A percentile compares a stretch with the other conserved stretches of the same genome.
These are phyloP conservation scores for Didymella segeticola DNA, from an alignment of 2,329 filamentous ascomycete genomes.

Conservation along the genomic window DNA sequence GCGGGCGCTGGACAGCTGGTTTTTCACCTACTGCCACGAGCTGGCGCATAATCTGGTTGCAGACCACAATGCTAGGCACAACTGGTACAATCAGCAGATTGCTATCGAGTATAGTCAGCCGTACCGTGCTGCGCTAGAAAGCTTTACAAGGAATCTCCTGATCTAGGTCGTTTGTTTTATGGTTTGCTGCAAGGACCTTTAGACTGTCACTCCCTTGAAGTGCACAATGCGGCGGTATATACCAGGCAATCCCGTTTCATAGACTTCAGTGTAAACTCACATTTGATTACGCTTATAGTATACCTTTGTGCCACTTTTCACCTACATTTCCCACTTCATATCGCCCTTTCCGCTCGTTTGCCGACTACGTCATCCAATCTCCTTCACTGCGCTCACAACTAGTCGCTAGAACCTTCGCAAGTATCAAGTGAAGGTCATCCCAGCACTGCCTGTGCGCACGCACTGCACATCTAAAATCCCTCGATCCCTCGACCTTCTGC, in stretches of 20 bases:
- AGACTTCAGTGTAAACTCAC: neutral
- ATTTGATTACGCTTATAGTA: neutral
- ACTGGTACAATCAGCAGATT: conserved; percentile 49
- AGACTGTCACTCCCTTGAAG: neutral
- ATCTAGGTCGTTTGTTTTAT: conserved; percentile 1
- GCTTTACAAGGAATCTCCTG: conserved; percentile 31
- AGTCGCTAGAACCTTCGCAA: neutral
- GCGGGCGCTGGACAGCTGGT: conserved; percentile 76
- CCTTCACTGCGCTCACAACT: neutral
- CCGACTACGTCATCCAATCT: neutral
- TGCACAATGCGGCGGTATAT: neutral
- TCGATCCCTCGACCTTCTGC: neutral
- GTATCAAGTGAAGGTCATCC: neutral
- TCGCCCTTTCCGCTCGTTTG: conserved; percentile 1
- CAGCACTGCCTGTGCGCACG: neutral
- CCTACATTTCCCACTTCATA: neutral
- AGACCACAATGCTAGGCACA: conserved; percentile 63
- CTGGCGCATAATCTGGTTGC: conserved; percentile 89
- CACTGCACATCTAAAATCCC: neutral
- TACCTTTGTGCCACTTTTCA: neutral
- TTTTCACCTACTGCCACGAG: conserved; percentile 94
- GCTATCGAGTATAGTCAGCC: conserved; percentile 46
- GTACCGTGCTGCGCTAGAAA: conserved; percentile 35
- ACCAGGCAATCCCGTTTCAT: neutral
- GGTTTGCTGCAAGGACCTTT: neutral